A percentile compares a stretch with the other conserved stretches of the same genome.
These are phyloP conservation scores for Serendipita sp. DNA, from an alignment of 768 basidiomycete genomes.

Conservation along the genomic window DNA sequence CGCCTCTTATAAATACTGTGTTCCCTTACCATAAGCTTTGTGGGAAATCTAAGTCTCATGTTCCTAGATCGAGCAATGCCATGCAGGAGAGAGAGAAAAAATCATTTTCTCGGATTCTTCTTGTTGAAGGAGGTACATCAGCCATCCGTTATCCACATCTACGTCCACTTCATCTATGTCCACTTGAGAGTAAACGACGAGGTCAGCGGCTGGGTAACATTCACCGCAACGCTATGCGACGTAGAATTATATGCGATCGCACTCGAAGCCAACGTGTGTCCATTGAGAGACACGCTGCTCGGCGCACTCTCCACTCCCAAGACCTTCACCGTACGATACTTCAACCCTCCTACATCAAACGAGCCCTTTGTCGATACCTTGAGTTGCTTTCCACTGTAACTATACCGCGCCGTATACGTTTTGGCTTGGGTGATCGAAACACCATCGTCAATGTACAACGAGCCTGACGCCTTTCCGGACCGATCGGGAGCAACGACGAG, in stretches of 20 bases:
- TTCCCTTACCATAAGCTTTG: too few relatives aligned
- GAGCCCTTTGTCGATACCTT: not conserved
- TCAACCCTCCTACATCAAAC: not conserved
- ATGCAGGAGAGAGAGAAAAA: too few relatives aligned
- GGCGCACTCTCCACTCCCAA: not conserved
- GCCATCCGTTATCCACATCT: too few relatives aligned
- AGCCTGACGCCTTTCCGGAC: slow-evolving; percentile 2
- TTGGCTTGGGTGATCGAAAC: not conserved
- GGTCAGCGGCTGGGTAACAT: not conserved
- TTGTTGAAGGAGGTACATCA: too few relatives aligned
- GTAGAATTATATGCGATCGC: not conserved
- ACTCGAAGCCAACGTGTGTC: not conserved
- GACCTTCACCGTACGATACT: not conserved
- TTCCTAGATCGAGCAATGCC: too few relatives aligned
- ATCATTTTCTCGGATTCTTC: too few relatives aligned
- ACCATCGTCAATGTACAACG: slow-evolving; percentile 8
- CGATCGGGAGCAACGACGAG: not conserved
- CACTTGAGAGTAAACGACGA: not conserved
- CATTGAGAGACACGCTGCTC: not conserved
- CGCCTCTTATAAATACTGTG: too few relatives aligned
- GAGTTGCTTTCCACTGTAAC: not conserved
- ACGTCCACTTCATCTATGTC: not conserved
- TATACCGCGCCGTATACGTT: not conserved
- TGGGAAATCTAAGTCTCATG: too few relatives aligned
- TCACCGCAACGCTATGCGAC: not conserved